Conservation (phyloP, 345 rosid species). For the Melaleuca alternifolia region DNA sequence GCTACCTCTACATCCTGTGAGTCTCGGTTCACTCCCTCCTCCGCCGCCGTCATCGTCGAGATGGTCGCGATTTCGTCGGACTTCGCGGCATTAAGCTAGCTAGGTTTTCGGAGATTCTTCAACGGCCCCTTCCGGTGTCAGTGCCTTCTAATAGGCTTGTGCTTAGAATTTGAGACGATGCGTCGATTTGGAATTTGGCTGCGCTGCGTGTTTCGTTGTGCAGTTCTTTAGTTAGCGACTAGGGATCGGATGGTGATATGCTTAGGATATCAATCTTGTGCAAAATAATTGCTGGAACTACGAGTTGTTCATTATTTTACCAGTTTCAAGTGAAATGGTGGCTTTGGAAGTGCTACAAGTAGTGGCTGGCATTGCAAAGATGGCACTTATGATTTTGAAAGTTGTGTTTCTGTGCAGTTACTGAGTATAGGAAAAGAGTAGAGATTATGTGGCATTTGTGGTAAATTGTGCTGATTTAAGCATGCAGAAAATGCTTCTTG, state of each 20-base stretch:
- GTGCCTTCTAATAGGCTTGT: neutral
- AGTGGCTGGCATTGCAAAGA: neutral
- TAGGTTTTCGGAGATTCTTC: neutral
- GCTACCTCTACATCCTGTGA: conserved; percentile 65
- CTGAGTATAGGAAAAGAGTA: neutral
- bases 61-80: neutral
- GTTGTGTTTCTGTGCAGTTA: neutral
- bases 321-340: neutral
- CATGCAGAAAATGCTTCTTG: neutral
- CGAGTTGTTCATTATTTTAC: neutral
- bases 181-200: neutral
- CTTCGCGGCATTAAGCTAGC: neutral
- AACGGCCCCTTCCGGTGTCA: no score
- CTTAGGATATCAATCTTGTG: neutral
- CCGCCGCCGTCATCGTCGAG: no score
- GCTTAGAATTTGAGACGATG: neutral
- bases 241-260: neutral
- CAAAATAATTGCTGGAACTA: neutral
- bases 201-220: neutral
- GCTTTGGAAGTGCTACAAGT: neutral
- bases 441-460: neutral
- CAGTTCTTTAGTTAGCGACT: neutral
- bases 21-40: neutral
- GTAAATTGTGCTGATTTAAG: neutral
- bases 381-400: neutral